A percentile compares a stretch with the other conserved stretches of the same genome.
Evolutionary conservation across 1,284 basidiomycete species (phyloP).

Genomic region (Naganishia cerealis): DNA sequence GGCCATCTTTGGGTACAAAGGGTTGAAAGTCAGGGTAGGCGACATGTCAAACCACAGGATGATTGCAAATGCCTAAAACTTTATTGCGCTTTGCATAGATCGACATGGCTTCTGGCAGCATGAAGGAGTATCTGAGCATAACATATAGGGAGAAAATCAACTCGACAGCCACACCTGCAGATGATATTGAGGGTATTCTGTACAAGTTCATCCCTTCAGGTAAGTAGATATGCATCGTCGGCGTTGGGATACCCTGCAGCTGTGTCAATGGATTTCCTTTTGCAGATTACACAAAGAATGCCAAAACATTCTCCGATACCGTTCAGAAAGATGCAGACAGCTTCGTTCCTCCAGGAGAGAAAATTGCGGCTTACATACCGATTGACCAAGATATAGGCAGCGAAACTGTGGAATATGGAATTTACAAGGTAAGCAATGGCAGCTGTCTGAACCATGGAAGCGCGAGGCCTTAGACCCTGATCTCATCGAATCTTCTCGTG

Average conservation of each 20-base stretch:
- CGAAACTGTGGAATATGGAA: conserved; percentile 67
- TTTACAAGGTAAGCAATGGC: conserved; percentile 70
- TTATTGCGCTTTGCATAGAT: conserved; percentile 57
- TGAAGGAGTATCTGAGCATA: conserved; percentile 73
- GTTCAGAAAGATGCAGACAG: conserved; percentile 70
- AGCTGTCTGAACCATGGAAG: background rate
- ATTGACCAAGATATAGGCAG: conserved; percentile 27
- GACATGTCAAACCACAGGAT: background rate
- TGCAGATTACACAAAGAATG: conserved; percentile 31
- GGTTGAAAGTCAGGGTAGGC: conserved; percentile 75
- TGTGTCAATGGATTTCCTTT: background rate
- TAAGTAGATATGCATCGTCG: conserved; percentile 43
- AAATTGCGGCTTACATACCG: conserved; percentile 68
- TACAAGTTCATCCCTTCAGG: conserved; percentile 76
- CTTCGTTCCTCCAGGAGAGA: conserved; percentile 76
- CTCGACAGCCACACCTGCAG: conserved; percentile 70
- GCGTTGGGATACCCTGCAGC: background rate
- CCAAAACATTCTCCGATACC: conserved; percentile 62
- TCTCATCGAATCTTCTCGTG: conserved; percentile 4
- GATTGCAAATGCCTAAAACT: background rate
- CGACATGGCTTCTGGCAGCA: conserved; percentile 80
- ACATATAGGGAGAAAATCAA: conserved; percentile 67
- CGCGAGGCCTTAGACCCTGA: background rate
- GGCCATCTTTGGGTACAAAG: conserved; percentile 90
- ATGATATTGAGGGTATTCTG: conserved; percentile 79